Base-by-base conservation (phyloP, 345 rosid genomes). In the Hevea brasiliensis region DNA sequence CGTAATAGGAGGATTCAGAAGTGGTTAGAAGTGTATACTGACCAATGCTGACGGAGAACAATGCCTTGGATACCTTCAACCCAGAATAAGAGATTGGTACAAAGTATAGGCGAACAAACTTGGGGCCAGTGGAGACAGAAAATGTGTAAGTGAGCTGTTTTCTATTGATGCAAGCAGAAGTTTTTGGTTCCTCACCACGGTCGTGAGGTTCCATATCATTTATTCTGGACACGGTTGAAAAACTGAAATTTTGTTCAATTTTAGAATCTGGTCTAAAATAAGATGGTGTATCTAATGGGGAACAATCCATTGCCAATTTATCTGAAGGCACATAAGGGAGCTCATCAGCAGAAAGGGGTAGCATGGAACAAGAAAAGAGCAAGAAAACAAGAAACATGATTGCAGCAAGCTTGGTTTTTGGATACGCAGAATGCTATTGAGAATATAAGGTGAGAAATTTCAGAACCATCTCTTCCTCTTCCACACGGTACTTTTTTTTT, bases 91-190 rank as follows among this genome's bases (percentile, higher is more conserved):
- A 2, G n/a, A 20, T 0, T 17, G 72, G n/a, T 37, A 51, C 35
- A 59, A 80, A 80, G 72, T 76, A 42, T 27, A 76, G 62, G 9
- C 83, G 80, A 50, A 80, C 40, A 15, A 77, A 74, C 21, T 72
- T 74, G 21, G 72, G 77, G 13, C 81, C 77, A 6, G 65, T 11
- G 0, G 71, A 61, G 58, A 81, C 50, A 18, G 6, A 12, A 37
- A 77, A 55, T 20, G 62, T 4, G 57, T 26, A 71, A 54, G 53
- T 45, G 78, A 47, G 0, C 51, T 55, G 53, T 26, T 21, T 15
- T 4, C 0, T 1, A 6, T 7, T 37, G 27, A 23, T 0, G n/a
- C 72, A 68, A 55, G 72, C 72, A 55, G 72, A 54, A 21, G 54
- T 35, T 54, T 18, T 68, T 42, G 62, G 23, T 40, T 21, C 54